These are phyloP conservation scores for Ampelomyces quisqualis DNA, from an alignment of 2,329 filamentous ascomycete species.

Conservation along the genomic window DNA sequence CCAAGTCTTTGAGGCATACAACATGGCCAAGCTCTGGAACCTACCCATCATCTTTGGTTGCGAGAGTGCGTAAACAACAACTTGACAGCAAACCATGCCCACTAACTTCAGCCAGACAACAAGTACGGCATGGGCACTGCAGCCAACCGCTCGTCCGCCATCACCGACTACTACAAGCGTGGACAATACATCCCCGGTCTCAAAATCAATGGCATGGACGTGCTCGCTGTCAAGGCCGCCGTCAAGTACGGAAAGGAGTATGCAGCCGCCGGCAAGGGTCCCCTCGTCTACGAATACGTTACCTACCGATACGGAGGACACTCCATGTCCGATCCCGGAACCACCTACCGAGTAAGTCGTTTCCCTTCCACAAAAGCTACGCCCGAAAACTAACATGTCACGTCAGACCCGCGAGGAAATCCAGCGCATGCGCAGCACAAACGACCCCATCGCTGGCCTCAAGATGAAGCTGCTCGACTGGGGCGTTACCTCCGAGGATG, in stretches of 20 bases:
- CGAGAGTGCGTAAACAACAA: slow-evolving; percentile 92
- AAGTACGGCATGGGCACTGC: slow-evolving; percentile 99
- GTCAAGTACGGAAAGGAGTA: slow-evolving; percentile 92
- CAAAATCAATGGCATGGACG: slow-evolving; percentile 99
- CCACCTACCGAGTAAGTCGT: slow-evolving; percentile 75
- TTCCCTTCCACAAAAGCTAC: background rate
- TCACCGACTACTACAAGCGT: slow-evolving; percentile 99
- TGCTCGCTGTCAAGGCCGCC: slow-evolving; percentile 94
- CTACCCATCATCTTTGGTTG: slow-evolving; percentile 94
- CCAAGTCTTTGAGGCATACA: slow-evolving; percentile 99
- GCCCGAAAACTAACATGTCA: slow-evolving; percentile 17
- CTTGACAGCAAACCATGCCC: no score
- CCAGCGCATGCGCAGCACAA: slow-evolving; percentile 97
- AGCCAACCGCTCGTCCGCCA: slow-evolving; percentile 85
- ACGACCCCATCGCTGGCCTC: slow-evolving; percentile 95
- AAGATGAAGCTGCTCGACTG: slow-evolving; percentile 99
- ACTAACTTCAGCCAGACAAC: no score
- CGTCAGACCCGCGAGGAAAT: slow-evolving; percentile 88
- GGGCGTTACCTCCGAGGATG: slow-evolving; percentile 86
- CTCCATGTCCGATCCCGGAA: slow-evolving; percentile 99
- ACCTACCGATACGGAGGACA: slow-evolving; percentile 99
- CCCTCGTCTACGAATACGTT: slow-evolving; percentile 96
- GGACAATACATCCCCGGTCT: slow-evolving; percentile 99
- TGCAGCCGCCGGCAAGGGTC: slow-evolving; percentile 79
- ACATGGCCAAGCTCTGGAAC: slow-evolving; percentile 99